These are phyloP conservation scores for Aspergillus campestris DNA, from an alignment of 495 filamentous ascomycete genomes.

Conservation along the genomic window DNA sequence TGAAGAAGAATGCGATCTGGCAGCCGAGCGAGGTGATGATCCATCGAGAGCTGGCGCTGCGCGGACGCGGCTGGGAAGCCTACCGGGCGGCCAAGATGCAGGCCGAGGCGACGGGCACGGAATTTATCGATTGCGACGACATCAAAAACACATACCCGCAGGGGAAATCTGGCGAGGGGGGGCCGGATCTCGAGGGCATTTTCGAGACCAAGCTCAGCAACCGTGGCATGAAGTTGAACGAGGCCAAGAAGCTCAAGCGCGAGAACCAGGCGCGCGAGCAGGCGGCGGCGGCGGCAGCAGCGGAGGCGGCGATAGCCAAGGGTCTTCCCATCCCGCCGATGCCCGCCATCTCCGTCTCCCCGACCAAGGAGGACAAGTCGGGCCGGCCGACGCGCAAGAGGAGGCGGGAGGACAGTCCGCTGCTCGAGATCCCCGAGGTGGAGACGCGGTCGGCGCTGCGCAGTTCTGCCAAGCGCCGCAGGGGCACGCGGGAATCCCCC, in stretches of 20 bases:
- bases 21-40: constrained; percentile 96
- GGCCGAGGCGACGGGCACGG: constrained; percentile 57
- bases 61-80: constrained; percentile 69
- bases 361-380: constrained; percentile 9
- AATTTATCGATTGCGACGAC: constrained; percentile 51
- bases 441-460: constrained; percentile 13
- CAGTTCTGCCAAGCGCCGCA: constrained; percentile 17
- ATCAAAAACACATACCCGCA: constrained; percentile 35
- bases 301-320: constrained; percentile 56
- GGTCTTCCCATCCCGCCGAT: constrained; percentile 29
- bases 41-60: constrained; percentile 67
- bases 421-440: constrained; percentile 11
- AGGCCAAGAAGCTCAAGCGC: constrained; percentile 84
- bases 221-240: constrained; percentile 83
- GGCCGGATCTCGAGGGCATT: constrained; percentile 29
- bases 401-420: constrained; percentile 19
- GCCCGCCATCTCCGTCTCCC: constrained; percentile 6
- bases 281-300: constrained; percentile 40
- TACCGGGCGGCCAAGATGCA: constrained; percentile 61
- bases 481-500: constrained; percentile 11
- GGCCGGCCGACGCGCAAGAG: constrained; percentile 23
- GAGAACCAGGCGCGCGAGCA: constrained; percentile 62
- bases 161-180: constrained; percentile 42
- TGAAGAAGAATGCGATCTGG: constrained; percentile 99
- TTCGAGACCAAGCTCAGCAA: constrained; percentile 54